Conservation (phyloP, 805 yeast species). For the Nakazawaea anatomiae region DNA sequence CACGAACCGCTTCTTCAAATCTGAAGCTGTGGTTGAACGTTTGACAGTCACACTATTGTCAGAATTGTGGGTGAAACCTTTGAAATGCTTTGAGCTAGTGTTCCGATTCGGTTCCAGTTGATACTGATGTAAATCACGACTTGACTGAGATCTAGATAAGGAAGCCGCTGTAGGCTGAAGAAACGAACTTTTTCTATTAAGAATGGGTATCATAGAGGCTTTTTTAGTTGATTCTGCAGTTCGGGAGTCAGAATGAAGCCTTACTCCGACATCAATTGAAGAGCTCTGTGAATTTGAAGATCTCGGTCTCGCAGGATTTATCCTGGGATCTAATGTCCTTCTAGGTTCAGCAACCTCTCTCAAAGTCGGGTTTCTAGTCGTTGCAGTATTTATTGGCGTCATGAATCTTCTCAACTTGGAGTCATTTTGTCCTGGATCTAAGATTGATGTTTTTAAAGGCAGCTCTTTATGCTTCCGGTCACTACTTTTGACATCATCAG, state of each 20-base stretch:
- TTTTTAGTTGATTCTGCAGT: too few relatives aligned
- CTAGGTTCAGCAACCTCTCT: background rate
- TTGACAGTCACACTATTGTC: background rate
- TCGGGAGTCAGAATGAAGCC: too few relatives aligned
- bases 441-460: background rate
- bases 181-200: conserved; percentile 2
- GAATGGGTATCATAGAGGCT: background rate
- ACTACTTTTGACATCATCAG: background rate
- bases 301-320: background rate
- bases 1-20: background rate
- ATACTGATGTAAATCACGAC: background rate
- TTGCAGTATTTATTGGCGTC: background rate
- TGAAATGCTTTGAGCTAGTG: background rate
- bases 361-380: background rate
- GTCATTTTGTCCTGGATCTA: background rate
- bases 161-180: conserved; percentile 6
- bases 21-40: background rate
- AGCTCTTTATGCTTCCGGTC: background rate
- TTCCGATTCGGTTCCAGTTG: background rate
- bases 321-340: background rate
- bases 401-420: background rate
- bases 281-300: background rate
- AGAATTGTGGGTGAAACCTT: background rate
- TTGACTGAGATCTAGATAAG: conserved; percentile 2
- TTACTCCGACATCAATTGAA: too few relatives aligned